phyloP scores from a whole-genome alignment of 2,329 filamentous ascomycete genomes.

The Bipolaris sorokiniana region DNA sequence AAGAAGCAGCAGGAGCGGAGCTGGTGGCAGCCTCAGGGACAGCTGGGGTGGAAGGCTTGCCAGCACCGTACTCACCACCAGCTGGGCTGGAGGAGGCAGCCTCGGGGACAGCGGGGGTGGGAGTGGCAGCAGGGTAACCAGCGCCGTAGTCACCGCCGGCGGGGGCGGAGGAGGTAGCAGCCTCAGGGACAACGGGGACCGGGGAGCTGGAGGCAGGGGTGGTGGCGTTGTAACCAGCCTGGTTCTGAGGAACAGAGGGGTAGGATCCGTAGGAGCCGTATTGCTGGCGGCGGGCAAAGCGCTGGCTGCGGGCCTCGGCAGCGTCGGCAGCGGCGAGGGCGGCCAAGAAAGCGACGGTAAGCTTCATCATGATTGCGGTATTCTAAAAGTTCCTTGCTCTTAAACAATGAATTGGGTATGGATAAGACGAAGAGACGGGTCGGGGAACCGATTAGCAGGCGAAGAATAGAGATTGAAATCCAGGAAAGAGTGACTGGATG shows the following conservation, averaged over 20 bases:
- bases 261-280: slow-evolving; percentile 18
- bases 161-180: not conserved
- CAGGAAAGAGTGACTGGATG: slow-evolving; percentile 49
- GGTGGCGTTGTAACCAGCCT: slow-evolving; percentile 12
- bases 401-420: slow-evolving; percentile 25
- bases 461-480: slow-evolving; percentile 26
- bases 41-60: not conserved
- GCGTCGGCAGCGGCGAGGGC: slow-evolving; percentile 41
- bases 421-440: slow-evolving; percentile 27
- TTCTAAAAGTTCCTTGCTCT: slow-evolving; percentile 33
- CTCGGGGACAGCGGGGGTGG: not conserved
- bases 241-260: not conserved
- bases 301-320: slow-evolving; percentile 37
- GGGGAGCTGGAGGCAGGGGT: slow-evolving; percentile 1
- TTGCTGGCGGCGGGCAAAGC: slow-evolving; percentile 35
- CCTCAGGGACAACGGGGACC: slow-evolving; percentile 10
- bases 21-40: slow-evolving; percentile 11
- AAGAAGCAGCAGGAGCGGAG: slow-evolving; percentile 5
- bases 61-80: not conserved
- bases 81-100: not conserved
- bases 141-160: not conserved
- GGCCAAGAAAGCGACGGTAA: slow-evolving; percentile 42
- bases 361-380: slow-evolving; percentile 35
- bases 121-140: not conserved
- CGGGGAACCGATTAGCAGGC: slow-evolving; percentile 41